Evolutionary conservation across 148 eudicot species (phyloP), one percentile per base, ranked within the genome.

Genomic region (Dianthus caryophyllus): DNA sequence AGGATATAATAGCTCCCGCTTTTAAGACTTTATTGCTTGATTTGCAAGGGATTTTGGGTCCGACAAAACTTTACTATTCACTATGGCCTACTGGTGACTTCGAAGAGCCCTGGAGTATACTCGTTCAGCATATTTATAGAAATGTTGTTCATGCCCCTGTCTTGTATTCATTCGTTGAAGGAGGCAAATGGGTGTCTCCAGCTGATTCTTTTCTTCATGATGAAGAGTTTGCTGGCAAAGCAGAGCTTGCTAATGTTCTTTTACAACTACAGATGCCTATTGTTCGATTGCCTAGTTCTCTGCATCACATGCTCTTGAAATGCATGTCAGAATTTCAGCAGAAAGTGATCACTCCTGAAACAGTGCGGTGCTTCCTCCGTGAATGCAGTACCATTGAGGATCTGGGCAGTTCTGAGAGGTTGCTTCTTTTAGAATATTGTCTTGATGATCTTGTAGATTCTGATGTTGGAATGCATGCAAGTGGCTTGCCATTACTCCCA

Each of bases 41-140:
- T 43, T 71, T 88, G 70, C 97, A 78, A 82, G 71, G 65, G 54
- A 54, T 79, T 69, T 71, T 88, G 48, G 89, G 93, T 74, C 91
- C 96, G 26, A 79, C 93, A 60, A 66, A 77, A 4, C 67, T 64
- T 38, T 94, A 94, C 74, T 94, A 88, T 81, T 82, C 96, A 59
- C 69, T 94, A 49, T 94, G 88, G 88, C 99, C 99, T 54, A 75
- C 72, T 63, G 99, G 99, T 70, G 82, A 88, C 57, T 94, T 94
- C 78, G 97, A 94, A 77, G 97, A 94, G 81, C 99, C 99, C 33
- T 94, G 99, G 99, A 88, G 68, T 79, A 76, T 83, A 72, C 77
- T 90, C 62, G 96, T 90, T 26, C 84, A 88, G 70, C 84, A 84
- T 61, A 78, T 90, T 18, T 94, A 86, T 78, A 82, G 65, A 71